These are phyloP conservation scores for Suillus subalutaceus DNA, from an alignment of 768 basidiomycete genomes.

Conservation along the genomic window DNA sequence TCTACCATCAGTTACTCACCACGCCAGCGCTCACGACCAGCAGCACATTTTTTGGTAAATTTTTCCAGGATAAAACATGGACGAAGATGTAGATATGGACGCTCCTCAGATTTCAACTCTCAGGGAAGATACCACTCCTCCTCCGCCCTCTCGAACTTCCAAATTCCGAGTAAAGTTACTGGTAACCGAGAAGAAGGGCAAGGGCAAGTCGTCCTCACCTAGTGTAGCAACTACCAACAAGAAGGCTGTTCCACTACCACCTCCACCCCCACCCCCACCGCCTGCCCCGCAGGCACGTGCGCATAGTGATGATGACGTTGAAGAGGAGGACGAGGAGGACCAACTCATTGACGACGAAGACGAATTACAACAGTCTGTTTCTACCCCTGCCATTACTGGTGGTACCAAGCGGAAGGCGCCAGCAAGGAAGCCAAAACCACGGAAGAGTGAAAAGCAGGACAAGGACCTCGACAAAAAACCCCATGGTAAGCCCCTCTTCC, in stretches of 20 bases:
- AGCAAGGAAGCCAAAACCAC: conserved; percentile 51
- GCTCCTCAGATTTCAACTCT: conserved; percentile 84
- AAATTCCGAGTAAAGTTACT: conserved; percentile 55
- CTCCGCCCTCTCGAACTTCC: conserved; percentile 52
- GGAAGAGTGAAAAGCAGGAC: conserved; percentile 53
- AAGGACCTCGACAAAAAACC: conserved; percentile 47
- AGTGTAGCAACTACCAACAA: conserved; percentile 23
- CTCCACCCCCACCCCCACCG: conserved; percentile 3
- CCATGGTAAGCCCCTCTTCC: conserved; percentile 38
- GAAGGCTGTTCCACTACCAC: conserved; percentile 19
- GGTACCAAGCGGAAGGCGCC: conserved; percentile 53
- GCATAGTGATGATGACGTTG: conserved; percentile 51
- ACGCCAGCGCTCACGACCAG: background rate
- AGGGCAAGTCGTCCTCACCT: conserved; percentile 38
- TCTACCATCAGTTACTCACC: background rate
- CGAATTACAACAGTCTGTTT: conserved; percentile 32
- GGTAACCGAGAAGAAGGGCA: conserved; percentile 46
- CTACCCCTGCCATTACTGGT: conserved; percentile 30
- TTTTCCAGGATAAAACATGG: conserved; percentile 26
- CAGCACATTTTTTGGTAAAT: background rate
- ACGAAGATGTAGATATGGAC: conserved; percentile 65
- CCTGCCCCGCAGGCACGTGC: conserved; percentile 23
- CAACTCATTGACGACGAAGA: conserved; percentile 78
- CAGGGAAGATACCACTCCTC: conserved; percentile 71
- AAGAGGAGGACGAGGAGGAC: conserved; percentile 75